Percentiles rank a stretch among this genome's conserved stretches.
phyloP scores from a whole-genome alignment of 2,329 filamentous ascomycete genomes.

The Alternaria ethzedia region DNA sequence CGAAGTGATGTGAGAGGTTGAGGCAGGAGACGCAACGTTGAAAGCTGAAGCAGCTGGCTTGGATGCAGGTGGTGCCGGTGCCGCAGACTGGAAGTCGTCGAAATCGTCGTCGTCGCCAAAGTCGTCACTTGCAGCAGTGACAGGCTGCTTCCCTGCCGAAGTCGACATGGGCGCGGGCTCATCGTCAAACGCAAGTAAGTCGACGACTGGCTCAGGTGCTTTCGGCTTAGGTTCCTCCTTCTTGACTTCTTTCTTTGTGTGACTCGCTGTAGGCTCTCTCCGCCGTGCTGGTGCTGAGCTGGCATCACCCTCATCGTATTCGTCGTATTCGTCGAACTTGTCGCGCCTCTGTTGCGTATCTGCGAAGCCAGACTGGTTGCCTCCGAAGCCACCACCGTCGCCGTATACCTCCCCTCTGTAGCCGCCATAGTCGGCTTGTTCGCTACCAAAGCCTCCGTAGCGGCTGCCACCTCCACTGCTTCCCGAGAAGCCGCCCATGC shows the following conservation, averaged over 20 bases:
- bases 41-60: constrained; percentile 50
- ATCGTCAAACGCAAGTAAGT: constrained; percentile 89
- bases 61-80: constrained; percentile 52
- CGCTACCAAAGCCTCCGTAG: constrained; percentile 89
- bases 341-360: constrained; percentile 70
- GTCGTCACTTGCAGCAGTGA: constrained; percentile 49
- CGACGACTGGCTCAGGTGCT: constrained; percentile 75
- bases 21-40: constrained; percentile 56
- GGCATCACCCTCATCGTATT: constrained; percentile 81
- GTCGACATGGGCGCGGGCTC: constrained; percentile 64
- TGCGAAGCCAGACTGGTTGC: constrained; percentile 70
- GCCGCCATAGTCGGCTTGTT: constrained; percentile 63
- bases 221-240: constrained; percentile 79
- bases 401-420: constrained; percentile 83
- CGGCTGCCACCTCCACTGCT: constrained; percentile 62
- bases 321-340: constrained; percentile 95
- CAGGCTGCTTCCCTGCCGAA: constrained; percentile 54
- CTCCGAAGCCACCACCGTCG: constrained; percentile 93
- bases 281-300: constrained; percentile 57
- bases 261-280: constrained; percentile 53
- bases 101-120: constrained; percentile 83
- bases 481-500: constrained; percentile 61
- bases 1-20: constrained; percentile 56
- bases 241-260: constrained; percentile 57
- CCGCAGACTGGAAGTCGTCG: constrained; percentile 93